Base-by-base conservation (phyloP, 768 basidiomycete genomes). In the Pleurotus eryngii region DNA sequence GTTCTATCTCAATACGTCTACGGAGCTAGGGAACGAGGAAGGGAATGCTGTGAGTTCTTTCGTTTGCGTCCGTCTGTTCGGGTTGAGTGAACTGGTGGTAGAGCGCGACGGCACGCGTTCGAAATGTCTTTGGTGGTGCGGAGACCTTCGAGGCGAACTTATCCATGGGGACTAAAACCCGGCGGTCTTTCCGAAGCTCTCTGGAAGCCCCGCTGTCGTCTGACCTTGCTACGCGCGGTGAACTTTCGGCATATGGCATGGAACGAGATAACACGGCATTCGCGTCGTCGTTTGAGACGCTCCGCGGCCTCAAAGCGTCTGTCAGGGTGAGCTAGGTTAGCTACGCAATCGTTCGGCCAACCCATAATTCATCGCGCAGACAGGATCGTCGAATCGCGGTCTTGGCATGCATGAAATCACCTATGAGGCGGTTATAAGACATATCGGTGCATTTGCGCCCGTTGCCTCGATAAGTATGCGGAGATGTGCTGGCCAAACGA, bases 11-110 rank as follows among this genome's bases (percentile, higher is more conserved):
- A 91, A 89, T 61, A 91, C 87, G 2, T 81, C 90, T 4, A 98
- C 95, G 3, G 95, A 98, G 65, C 76, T 98, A 5, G 96, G 97
- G 3, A 94, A 96, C 59, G 89, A 87, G 49, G 97, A 98, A 70
- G 96, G 92, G 9, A 94, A 76, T 56, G 94, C 93, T n/a, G 95
- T 94, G 67, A 67, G 92, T 81, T 22, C 5, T 47, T 47, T 22
- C 22, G n/a, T 18, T 9, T 20, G 51, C 38, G 5, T 57, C 1
- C 15, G 17, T 46, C 56, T 18, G 5, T 53, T 0, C 20, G 27
- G 46, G 55, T 53, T 7, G 46, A 45, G 27, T n/a, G 55, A 22
- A 37, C 18, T 14, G 46, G 26, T 18, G n/a, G 4, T 58, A 76
- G 94, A 89, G 87, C 55, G 82, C 88, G 40, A 91, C 88, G 4